Base-by-base conservation (phyloP, 306 rosid genomes). In the Pyrus bretschneideri region DNA sequence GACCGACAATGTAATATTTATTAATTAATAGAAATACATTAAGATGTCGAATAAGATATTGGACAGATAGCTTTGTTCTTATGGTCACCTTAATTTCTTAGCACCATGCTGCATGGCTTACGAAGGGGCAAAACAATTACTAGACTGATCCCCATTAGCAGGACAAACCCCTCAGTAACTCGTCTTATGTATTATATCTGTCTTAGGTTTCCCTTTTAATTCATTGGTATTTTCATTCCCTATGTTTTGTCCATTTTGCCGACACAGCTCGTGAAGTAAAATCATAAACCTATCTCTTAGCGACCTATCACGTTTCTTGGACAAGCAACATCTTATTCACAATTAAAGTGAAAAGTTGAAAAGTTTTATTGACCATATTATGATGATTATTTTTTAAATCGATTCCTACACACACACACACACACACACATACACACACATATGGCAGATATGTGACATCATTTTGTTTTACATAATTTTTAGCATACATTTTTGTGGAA, bases 131-230 rank as follows among this genome's bases (percentile, higher is more conserved):
- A 22, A 22, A 22, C 63, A 59, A 54, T 17, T 54, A 23, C 23
- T n/a, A 18, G 23, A 19, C 59, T 54, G 23, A 54, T 54, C 11
- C 10, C 59, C 59, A 54, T 38, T 38, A 38, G 59, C 59, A 54
- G 59, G 59, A 17, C 59, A 17, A 52, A 54, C 22, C 59, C 59
- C 63, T 38, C 42, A 38, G 9, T 38, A 58, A 21, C 27, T 22
- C 9, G 4, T 58, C 27, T 58, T 58, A 22, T 58, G 21, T 61
- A 14, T 12, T 22, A 59, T 60, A 60, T 73, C 40, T 21, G 42
- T 25, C 69, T 1, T 29, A 81, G 80, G 81, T 83, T 81, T 70
- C 76, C 70, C 40, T 54, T 74, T 76, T 30, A 30, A 30, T 30
- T 12, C 60, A 65, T 71, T 63, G 64, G 35, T 70, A 71, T 81